Evolutionary conservation across 495 filamentous ascomycete species (phyloP).

Genomic region (Trichoderma orchidacearum): DNA sequence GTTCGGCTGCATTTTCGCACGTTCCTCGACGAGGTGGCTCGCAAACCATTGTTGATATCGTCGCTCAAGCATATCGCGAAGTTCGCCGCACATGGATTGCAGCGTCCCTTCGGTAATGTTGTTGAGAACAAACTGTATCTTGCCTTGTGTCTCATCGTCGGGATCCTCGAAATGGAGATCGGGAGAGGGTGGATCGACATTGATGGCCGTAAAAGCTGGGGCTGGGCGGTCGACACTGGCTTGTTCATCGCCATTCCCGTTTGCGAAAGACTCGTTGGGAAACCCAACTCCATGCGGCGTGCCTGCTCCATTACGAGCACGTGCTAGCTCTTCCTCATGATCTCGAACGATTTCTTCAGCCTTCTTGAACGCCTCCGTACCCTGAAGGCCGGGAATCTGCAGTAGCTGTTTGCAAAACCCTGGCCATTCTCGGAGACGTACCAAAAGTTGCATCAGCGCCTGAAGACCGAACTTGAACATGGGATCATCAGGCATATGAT

Average conservation of each 20-base stretch:
- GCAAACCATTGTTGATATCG: conserved; percentile 94
- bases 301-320: conserved; percentile 27
- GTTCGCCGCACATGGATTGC: conserved; percentile 62
- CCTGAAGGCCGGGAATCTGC: conserved; percentile 65
- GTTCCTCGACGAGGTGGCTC: conserved; percentile 85
- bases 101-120: conserved; percentile 87
- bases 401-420: conserved; percentile 74
- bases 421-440: conserved; percentile 80
- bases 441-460: conserved; percentile 74
- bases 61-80: conserved; percentile 63
- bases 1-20: conserved; percentile 92
- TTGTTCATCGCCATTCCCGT: conserved; percentile 53
- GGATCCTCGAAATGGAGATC: conserved; percentile 62
- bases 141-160: conserved; percentile 71
- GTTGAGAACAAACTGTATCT: conserved; percentile 90
- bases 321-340: conserved; percentile 36
- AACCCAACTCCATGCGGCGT: conserved; percentile 6
- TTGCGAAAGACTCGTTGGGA: conserved; percentile 27
- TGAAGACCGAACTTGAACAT: conserved; percentile 99
- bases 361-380: conserved; percentile 69
- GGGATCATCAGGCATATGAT: conserved; percentile 61
- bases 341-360: conserved; percentile 68
- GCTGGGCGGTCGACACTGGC: conserved; percentile 35
- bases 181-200: conserved; percentile 51
- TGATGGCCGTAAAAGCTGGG: conserved; percentile 57